Evolutionary conservation across 257 asterid species (phyloP).

Genomic region (Nicotiana tomentosiformis): DNA sequence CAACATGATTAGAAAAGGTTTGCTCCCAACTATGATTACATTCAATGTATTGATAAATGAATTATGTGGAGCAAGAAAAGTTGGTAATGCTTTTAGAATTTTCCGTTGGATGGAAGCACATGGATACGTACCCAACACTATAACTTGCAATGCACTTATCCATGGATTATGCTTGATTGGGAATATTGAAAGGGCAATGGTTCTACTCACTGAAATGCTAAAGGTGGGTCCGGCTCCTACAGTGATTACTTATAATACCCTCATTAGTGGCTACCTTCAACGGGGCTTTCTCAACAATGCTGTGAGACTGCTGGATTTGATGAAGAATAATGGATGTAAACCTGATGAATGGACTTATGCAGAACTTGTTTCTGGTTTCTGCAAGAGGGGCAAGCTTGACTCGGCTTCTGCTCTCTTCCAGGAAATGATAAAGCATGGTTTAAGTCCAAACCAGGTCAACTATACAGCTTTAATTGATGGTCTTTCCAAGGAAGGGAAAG

Average conservation of each 20-base stretch:
- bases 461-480: constrained; percentile 74
- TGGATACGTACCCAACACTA: constrained; percentile 42
- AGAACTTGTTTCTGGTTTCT: constrained; percentile 74
- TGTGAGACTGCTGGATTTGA: constrained; percentile 69
- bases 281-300: constrained; percentile 57
- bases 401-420: constrained; percentile 52
- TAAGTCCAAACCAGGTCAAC: constrained; percentile 67
- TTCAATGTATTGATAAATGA: constrained; percentile 64
- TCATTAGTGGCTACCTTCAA: constrained; percentile 57
- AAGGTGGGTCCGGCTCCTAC: constrained; percentile 67
- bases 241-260: constrained; percentile 64
- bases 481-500: constrained; percentile 66
- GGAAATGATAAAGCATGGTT: constrained; percentile 67
- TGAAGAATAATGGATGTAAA: constrained; percentile 66
- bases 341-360: constrained; percentile 78
- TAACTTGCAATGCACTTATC: constrained; percentile 61
- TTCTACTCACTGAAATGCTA: constrained; percentile 63
- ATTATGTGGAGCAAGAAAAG: constrained; percentile 45
- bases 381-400: constrained; percentile 51
- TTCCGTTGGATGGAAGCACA: constrained; percentile 60
- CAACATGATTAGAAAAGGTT: constrained; percentile 65
- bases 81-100: constrained; percentile 41
- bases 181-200: constrained; percentile 62
- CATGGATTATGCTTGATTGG: constrained; percentile 65
- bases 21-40: constrained; percentile 65